These are phyloP conservation scores for Candida yuanshanica DNA, from an alignment of 805 yeast genomes.

Conservation along the genomic window DNA sequence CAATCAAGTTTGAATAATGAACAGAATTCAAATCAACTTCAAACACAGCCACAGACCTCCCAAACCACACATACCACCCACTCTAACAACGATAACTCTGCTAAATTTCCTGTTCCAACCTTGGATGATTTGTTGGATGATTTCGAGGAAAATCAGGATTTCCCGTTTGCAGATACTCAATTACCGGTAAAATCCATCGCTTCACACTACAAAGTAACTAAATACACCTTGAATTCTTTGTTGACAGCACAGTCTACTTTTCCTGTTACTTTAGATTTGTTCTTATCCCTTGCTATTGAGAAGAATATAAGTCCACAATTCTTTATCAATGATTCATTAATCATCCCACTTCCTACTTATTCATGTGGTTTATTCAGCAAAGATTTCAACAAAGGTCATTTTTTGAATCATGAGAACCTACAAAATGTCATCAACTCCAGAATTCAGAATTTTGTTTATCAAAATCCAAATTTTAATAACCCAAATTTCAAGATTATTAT, in stretches of 20 bases:
- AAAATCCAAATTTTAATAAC: conserved; percentile 10
- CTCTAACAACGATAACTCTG: too few relatives aligned
- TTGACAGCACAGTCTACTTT: conserved; percentile 16
- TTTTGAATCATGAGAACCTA: conserved; percentile 15
- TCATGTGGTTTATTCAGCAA: conserved; percentile 19
- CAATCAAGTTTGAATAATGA: background rate
- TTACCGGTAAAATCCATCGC: conserved; percentile 16
- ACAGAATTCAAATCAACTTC: background rate
- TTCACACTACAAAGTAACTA: conserved; percentile 11
- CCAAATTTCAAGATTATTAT: conserved; percentile 16
- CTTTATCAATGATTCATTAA: conserved; percentile 17
- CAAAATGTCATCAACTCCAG: conserved; percentile 13
- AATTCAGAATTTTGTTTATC: conserved; percentile 15
- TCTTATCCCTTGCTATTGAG: conserved; percentile 16
- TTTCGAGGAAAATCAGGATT: conserved; percentile 17
- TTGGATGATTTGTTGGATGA: conserved; percentile 21
- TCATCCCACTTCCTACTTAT: conserved; percentile 20
- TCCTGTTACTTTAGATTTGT: conserved; percentile 19
- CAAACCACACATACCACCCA: background rate
- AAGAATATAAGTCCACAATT: conserved; percentile 10
- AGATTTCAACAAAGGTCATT: conserved; percentile 17
- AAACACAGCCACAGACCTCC: background rate
- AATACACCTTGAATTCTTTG: conserved; percentile 13
- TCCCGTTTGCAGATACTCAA: conserved; percentile 12
- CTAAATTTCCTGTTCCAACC: too few relatives aligned